Evolutionary conservation across 352 stramenopile genomes (phyloP).

Genomic region (Plasmopara halstedii): DNA sequence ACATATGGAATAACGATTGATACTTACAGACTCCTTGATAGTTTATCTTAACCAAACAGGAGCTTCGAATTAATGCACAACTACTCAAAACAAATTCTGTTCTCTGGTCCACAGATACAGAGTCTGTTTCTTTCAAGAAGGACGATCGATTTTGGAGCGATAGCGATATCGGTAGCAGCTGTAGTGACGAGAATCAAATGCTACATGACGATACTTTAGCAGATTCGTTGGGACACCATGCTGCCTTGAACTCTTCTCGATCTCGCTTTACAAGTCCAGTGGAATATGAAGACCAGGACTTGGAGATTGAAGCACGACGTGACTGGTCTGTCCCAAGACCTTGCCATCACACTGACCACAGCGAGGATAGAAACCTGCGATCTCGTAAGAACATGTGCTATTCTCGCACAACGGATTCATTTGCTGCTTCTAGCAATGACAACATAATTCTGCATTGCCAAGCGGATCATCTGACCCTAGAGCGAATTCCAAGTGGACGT

Average conservation of each 20-base stretch:
- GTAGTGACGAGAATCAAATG: slow-evolving; percentile 16
- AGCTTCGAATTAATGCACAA: slow-evolving; percentile 26
- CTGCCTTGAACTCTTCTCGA: slow-evolving; percentile 5
- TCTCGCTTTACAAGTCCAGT: slow-evolving; percentile 10
- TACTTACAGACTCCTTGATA: slow-evolving; percentile 2
- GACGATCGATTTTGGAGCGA: slow-evolving; percentile 23
- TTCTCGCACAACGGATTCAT: background rate
- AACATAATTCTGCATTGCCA: slow-evolving; percentile 8
- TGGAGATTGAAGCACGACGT: slow-evolving; percentile 9
- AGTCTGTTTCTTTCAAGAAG: slow-evolving; percentile 11
- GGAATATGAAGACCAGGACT: slow-evolving; percentile 6
- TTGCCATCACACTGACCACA: slow-evolving; percentile 1
- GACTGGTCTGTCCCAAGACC: slow-evolving; percentile 19
- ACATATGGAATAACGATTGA: background rate
- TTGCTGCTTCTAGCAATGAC: background rate
- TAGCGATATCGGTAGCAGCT: slow-evolving; percentile 14
- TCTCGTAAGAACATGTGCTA: slow-evolving; percentile 5
- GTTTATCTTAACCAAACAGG: slow-evolving; percentile 47
- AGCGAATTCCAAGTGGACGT: slow-evolving; percentile 12
- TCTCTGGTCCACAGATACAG: slow-evolving; percentile 11
- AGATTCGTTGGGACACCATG: slow-evolving; percentile 4
- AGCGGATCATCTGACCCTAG: background rate
- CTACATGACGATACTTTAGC: slow-evolving; percentile 6
- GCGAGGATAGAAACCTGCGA: slow-evolving; percentile 7
- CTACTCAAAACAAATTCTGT: slow-evolving; percentile 8